Percentiles rank a stretch among this genome's conserved stretches.
phyloP scores from a whole-genome alignment of 768 basidiomycete genomes.

The Mycena chlorophos region DNA sequence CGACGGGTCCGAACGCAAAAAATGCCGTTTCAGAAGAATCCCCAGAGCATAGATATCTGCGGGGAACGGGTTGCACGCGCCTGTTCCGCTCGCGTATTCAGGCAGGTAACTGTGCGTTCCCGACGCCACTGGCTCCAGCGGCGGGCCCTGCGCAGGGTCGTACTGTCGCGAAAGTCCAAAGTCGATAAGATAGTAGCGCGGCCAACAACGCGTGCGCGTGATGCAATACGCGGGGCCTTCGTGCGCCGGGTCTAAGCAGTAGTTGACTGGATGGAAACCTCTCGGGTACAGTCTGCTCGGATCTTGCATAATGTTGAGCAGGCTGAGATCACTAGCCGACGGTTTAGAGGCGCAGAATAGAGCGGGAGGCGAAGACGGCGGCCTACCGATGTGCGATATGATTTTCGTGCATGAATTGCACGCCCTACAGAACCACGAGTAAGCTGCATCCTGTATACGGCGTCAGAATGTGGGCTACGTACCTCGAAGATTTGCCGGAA shows the following conservation, averaged over 20 bases:
- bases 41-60: constrained; percentile 36
- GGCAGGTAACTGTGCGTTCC: constrained; percentile 26
- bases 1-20: constrained; percentile 19
- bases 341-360: not conserved
- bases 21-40: constrained; percentile 27
- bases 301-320: constrained; percentile 26
- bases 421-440: constrained; percentile 14
- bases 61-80: constrained; percentile 32
- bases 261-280: constrained; percentile 21
- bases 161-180: constrained; percentile 23
- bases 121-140: constrained; percentile 13
- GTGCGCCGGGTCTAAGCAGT: constrained; percentile 9
- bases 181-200: constrained; percentile 24
- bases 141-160: constrained; percentile 17
- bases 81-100: constrained; percentile 25
- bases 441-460: not conserved
- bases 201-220: constrained; percentile 21
- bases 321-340: constrained; percentile 16
- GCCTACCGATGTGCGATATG: constrained; percentile 26
- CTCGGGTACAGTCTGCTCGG: constrained; percentile 22
- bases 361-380: not conserved
- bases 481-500: constrained; percentile 34
- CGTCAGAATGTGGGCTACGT: not conserved
- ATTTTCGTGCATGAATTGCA: constrained; percentile 27
- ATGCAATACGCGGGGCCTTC: constrained; percentile 15